These are phyloP conservation scores for Cicer arietinum DNA, from an alignment of 306 rosid species.

Conservation along the genomic window DNA sequence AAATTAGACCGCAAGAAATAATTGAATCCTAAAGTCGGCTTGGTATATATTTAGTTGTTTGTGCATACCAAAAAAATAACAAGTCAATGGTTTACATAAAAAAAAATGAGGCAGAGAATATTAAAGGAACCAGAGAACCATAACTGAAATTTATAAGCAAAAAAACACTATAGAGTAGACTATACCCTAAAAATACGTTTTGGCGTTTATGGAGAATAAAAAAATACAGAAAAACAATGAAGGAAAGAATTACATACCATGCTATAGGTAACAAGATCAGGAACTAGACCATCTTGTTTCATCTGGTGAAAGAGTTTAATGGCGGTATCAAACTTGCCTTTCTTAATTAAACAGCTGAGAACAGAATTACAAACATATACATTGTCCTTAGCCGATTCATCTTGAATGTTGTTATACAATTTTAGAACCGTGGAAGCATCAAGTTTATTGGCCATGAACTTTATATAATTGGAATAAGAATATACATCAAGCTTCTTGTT, in stretches of 20 bases:
- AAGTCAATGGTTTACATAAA: neutral
- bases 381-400: slow-evolving; percentile 61
- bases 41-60: neutral
- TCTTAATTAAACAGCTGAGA: slow-evolving; percentile 70
- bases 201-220: neutral
- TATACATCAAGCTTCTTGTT: slow-evolving; percentile 64
- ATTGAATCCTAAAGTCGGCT: slow-evolving; percentile 10
- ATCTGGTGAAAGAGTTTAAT: slow-evolving; percentile 71
- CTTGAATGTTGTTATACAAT: slow-evolving; percentile 66
- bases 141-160: neutral
- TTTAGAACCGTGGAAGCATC: slow-evolving; percentile 67
- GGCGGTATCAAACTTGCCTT: slow-evolving; percentile 67
- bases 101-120: slow-evolving; percentile 29
- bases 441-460: slow-evolving; percentile 69
- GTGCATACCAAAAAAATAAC: neutral
- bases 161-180: neutral
- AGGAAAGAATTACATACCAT: slow-evolving; percentile 59
- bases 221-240: neutral
- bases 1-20: slow-evolving; percentile 29
- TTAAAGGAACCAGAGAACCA: neutral
- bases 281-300: slow-evolving; percentile 75
- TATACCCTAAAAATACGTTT: too few relatives aligned
- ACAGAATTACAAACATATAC: slow-evolving; percentile 75
- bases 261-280: slow-evolving; percentile 87
- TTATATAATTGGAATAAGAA: slow-evolving; percentile 73